Evolutionary conservation across 2,329 filamentous ascomycete species (phyloP), one percentile per base, ranked within the genome.

Genomic region (Chaetomium globosum): DNA sequence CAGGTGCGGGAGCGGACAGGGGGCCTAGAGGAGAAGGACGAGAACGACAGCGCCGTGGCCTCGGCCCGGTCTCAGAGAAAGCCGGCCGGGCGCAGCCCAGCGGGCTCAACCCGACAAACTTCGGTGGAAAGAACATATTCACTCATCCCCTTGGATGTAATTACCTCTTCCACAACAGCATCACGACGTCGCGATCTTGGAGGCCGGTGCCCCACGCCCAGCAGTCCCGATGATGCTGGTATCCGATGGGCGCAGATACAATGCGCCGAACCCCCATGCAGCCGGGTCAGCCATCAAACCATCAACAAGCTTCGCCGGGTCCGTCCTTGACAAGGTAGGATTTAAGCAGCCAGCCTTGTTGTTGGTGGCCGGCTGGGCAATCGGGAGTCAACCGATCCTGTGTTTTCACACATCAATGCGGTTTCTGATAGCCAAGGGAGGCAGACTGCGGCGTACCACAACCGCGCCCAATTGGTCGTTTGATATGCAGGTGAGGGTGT

Each of bases 401-500:
- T 54, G 46, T 3, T 43, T 33, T 51, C n/a, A 23, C 26, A 28
- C 36, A 61, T 28, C 30, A n/a, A 21, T 49, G 55, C 48, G 61
- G 46, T 59, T 49, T 43, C 21, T 48, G n/a, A 28, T 16, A 13
- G 30, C 39, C 31, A 43, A 26, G 56, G 39, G 23, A 23, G 26
- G 39, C 51, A 46, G 53, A 46, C 33, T 33, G 31, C 16, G 53
- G 33, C 26, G 63, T 54, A 48, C 53, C 52, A 61, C 28, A 26
- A 16, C 49, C 1, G 12, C 43, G 9, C 30, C 31, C 61, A 28
- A 61, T 63, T 64, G 65, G 60, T 51, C 48, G 21, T 63, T n/a
- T 48, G 51, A 19, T 36, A 57, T 61, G 65, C 61, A 59, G 31
- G 61, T 49, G 53, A 61, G 19, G 21, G 19, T 63, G 56, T 23